phyloP scores from a whole-genome alignment of 331 rosid genomes.

The Acacia concinna region DNA sequence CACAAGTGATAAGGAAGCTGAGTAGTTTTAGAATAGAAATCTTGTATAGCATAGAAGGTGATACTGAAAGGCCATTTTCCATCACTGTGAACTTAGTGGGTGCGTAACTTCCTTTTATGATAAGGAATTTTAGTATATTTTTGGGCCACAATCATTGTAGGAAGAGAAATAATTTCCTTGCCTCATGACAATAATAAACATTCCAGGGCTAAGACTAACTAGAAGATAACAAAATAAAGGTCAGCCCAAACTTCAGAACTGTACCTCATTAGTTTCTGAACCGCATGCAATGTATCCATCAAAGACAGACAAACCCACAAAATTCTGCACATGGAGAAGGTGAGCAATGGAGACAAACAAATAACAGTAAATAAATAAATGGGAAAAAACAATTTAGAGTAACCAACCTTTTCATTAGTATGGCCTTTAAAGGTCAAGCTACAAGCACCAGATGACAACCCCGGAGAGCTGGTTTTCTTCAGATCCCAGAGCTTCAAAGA shows the following conservation, averaged over 20 bases:
- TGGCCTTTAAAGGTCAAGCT: constrained; percentile 62
- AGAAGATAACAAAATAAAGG: neutral
- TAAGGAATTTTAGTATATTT: constrained; percentile 1
- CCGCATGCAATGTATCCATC: constrained; percentile 76
- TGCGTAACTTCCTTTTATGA: neutral
- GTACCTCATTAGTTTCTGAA: constrained; percentile 83
- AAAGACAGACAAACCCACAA: constrained; percentile 70
- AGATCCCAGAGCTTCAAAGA: constrained; percentile 77
- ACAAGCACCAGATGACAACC: constrained; percentile 51
- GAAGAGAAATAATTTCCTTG: constrained; percentile 11
- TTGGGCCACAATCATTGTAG: neutral
- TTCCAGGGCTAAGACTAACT: neutral
- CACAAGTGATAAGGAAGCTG: neutral
- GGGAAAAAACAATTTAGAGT: neutral
- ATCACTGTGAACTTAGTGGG: constrained; percentile 1
- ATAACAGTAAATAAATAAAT: neutral
- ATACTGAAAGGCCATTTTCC: neutral
- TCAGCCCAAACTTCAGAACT: neutral
- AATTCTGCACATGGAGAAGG: constrained; percentile 50
- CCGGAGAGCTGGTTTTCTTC: constrained; percentile 52
- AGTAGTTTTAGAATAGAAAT: neutral
- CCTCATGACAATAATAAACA: neutral
- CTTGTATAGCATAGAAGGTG: neutral
- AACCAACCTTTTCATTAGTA: constrained; percentile 63
- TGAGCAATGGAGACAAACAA: constrained; percentile 33